These are phyloP conservation scores for Cystobasidium slooffiae DNA, from an alignment of 1,284 basidiomycete genomes.

Conservation along the genomic window DNA sequence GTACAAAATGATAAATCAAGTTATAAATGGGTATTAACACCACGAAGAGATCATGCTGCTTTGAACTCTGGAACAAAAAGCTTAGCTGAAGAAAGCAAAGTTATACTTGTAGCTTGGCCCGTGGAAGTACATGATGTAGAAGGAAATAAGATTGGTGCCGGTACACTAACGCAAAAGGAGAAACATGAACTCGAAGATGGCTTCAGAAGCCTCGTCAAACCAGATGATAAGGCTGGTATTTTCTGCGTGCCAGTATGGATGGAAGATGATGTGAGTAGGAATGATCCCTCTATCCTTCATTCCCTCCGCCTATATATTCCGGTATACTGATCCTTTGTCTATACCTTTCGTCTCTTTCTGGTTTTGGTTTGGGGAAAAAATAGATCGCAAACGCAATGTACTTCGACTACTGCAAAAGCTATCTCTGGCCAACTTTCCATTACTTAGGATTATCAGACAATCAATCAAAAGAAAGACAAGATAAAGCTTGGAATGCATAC, in stretches of 20 bases:
- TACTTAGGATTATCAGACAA: conserved; percentile 72
- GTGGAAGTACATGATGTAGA: conserved; percentile 72
- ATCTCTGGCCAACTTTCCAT: conserved; percentile 96
- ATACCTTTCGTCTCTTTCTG: no score
- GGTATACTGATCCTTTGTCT: neutral
- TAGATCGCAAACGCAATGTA: conserved; percentile 49
- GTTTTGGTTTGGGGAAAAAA: no score
- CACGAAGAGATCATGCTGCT: conserved; percentile 88
- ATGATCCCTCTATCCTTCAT: conserved; percentile 68
- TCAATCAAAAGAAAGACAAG: conserved; percentile 72
- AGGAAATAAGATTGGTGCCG: conserved; percentile 50
- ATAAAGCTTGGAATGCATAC: conserved; percentile 79
- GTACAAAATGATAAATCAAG: neutral
- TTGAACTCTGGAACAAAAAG: conserved; percentile 92
- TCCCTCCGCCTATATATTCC: conserved; percentile 71
- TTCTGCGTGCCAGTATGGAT: conserved; percentile 90
- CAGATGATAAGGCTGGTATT: conserved; percentile 60
- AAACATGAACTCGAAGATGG: conserved; percentile 66
- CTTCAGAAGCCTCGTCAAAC: conserved; percentile 57
- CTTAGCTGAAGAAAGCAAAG: conserved; percentile 79
- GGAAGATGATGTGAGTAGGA: conserved; percentile 66
- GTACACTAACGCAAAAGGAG: conserved; percentile 59
- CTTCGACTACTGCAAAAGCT: conserved; percentile 83
- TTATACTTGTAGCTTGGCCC: conserved; percentile 91
- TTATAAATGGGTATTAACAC: conserved; percentile 72